Evolutionary conservation across 163 green algal species (phyloP).

Genomic region (Prototheca cutis): DNA sequence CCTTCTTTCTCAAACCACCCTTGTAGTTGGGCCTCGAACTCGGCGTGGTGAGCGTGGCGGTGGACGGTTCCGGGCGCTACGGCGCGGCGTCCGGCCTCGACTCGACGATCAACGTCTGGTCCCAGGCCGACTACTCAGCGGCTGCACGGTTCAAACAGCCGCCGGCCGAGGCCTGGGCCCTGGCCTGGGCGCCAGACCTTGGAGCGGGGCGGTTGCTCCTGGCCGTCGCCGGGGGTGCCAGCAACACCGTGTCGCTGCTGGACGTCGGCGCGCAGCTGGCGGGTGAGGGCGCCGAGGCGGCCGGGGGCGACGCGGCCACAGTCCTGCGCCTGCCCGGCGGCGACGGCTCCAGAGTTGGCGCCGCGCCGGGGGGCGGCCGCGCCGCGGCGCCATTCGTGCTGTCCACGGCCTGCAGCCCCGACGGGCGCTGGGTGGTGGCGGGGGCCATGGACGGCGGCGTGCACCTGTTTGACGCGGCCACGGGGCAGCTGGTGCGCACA

Average conservation of each 20-base stretch:
- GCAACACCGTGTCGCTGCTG: slow-evolving; percentile 51
- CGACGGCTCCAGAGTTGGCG: too few species aligned
- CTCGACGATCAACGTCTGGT: slow-evolving; percentile 74
- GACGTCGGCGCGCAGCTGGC: slow-evolving; percentile 12
- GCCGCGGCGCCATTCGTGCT: slow-evolving; percentile 52
- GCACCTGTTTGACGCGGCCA: slow-evolving; percentile 65
- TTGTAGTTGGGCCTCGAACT: slow-evolving; percentile 66
- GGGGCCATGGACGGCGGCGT: slow-evolving; percentile 73
- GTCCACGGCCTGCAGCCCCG: slow-evolving; percentile 63
- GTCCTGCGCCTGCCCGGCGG: neutral
- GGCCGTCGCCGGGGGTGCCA: slow-evolving; percentile 69
- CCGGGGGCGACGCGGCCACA: slow-evolving; percentile 1
- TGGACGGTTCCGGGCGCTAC: slow-evolving; percentile 57
- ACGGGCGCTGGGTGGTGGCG: slow-evolving; percentile 60
- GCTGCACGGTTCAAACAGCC: slow-evolving; percentile 18
- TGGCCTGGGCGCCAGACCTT: slow-evolving; percentile 55
- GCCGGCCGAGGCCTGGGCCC: slow-evolving; percentile 79
- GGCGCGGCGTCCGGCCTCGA: slow-evolving; percentile 74
- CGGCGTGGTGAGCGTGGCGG: slow-evolving; percentile 70
- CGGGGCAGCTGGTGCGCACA: slow-evolving; percentile 45
- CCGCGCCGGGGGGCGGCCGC: neutral
- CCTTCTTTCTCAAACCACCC: slow-evolving; percentile 3
- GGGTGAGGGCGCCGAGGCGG: slow-evolving; percentile 5
- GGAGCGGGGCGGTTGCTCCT: slow-evolving; percentile 44
- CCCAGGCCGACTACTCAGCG: slow-evolving; percentile 32